These are phyloP conservation scores for Solanum verrucosum DNA, from an alignment of 257 asterid species.

Conservation along the genomic window DNA sequence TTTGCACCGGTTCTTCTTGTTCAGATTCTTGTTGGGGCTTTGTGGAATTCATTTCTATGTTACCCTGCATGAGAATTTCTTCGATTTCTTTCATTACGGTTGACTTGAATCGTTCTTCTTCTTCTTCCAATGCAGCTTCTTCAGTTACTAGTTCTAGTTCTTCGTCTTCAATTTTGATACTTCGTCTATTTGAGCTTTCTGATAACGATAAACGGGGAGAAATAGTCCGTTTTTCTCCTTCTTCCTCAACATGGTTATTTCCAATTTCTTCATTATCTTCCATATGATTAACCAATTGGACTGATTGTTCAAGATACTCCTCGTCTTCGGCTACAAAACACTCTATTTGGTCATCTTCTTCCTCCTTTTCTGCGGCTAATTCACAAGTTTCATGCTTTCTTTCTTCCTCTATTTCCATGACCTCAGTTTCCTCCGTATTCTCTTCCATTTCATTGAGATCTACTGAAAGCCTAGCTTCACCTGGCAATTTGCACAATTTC, in stretches of 20 bases:
- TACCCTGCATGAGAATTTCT: background rate
- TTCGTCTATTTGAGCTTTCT: background rate
- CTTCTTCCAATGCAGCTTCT: constrained; percentile 15
- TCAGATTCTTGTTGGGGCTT: background rate
- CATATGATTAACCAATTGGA: background rate
- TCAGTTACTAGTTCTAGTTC: background rate
- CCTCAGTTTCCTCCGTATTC: constrained; percentile 1
- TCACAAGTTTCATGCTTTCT: constrained; percentile 3
- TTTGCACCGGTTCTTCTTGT: background rate
- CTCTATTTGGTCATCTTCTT: background rate
- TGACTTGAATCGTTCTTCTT: constrained; percentile 8
- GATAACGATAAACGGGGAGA: constrained; percentile 21
- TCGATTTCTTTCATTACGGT: background rate
- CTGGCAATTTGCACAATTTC: background rate
- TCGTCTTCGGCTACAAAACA: background rate
- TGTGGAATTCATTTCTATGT: background rate
- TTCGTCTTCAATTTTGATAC: constrained; percentile 9
- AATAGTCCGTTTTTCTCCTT: constrained; percentile 1
- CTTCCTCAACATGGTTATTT: constrained; percentile 19
- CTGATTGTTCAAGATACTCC: background rate
- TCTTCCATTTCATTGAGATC: constrained; percentile 15
- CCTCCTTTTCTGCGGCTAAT: background rate
- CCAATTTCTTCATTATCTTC: constrained; percentile 4
- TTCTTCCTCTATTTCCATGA: constrained; percentile 10
- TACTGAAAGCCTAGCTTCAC: constrained; percentile 12